phyloP scores from a whole-genome alignment of 768 basidiomycete species.

The Macrolepiota albuminosa region DNA sequence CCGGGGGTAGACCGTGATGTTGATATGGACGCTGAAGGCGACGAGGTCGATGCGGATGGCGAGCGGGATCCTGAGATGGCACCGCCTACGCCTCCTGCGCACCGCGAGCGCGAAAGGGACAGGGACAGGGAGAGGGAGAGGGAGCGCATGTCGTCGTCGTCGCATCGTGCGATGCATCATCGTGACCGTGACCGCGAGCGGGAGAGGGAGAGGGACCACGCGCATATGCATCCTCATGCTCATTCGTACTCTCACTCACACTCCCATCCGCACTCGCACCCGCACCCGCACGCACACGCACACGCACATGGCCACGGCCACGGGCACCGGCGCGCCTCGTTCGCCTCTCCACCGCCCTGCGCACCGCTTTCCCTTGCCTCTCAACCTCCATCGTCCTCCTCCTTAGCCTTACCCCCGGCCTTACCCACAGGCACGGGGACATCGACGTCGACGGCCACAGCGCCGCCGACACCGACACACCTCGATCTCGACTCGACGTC shows the following conservation, averaged over 20 bases:
- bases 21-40: conserved; percentile 10
- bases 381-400: too few relatives aligned
- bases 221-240: background rate
- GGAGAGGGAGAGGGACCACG: background rate
- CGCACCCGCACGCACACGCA: background rate
- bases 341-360: background rate
- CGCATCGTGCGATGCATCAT: background rate
- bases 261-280: background rate
- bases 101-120: background rate
- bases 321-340: conserved; percentile 10
- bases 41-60: conserved; percentile 22
- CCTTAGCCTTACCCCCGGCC: too few relatives aligned
- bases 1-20: background rate
- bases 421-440: too few relatives aligned
- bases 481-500: conserved; percentile 41
- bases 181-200: background rate
- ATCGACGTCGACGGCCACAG: too few relatives aligned
- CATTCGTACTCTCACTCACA: conserved; percentile 1
- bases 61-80: conserved; percentile 25
- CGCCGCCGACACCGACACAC: background rate
- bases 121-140: too few relatives aligned
- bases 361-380: too few relatives aligned
- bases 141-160: background rate
- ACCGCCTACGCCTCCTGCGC: background rate
- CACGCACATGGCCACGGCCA: background rate